Base-by-base conservation (phyloP, 495 filamentous ascomycete genomes). In the Penicillium nucicola region DNA sequence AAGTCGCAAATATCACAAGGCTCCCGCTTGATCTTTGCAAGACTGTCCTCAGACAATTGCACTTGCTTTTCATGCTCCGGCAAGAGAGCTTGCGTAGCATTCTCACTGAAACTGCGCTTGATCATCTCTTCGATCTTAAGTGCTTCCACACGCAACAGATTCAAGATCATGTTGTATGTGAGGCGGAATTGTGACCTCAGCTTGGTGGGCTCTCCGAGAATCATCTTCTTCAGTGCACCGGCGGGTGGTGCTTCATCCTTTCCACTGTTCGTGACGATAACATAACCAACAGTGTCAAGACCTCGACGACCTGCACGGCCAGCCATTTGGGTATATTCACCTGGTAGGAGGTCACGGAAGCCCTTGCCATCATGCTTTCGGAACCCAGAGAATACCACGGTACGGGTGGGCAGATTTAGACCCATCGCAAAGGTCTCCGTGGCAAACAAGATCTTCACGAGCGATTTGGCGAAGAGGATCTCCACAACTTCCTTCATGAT, bases 81-180 rank as follows among this genome's bases (percentile, higher is more conserved):
- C 10, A 97, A 74, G 28, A 97, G 74, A 52, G 95, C 92, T 60
- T 97, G 95, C 0, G 95, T 97, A n/a, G 91, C 91, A 71, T 98
- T 93, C 69, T 98, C 93, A 49, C 90, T 95, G 78, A 98, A 98
- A 66, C 90, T 96, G 55, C 93, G 84, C 77, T 98, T 98, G 73
- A 98, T 98, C 93, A 98, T 98, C 69, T 98, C 93, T 68, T 98
- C 93, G 56, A 98, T 97, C 71, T 96, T 97, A 47, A 98, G 71
- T 6, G 93, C 95, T 70, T 98, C 93, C 14, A 98, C 93, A 15
- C 93, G 86, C 17, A 98, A 76, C 7, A 98, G 80, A 58, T 97
- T 98, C 37, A 98, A 76, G 34, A 98, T 98, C 93, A 98, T 98
- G 67, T 96, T 97, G 75, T 98, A 98, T 1, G 93, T 98, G 34